phyloP scores from a whole-genome alignment of 2,329 filamentous ascomycete genomes.

The Pleurostoma richardsiae region DNA sequence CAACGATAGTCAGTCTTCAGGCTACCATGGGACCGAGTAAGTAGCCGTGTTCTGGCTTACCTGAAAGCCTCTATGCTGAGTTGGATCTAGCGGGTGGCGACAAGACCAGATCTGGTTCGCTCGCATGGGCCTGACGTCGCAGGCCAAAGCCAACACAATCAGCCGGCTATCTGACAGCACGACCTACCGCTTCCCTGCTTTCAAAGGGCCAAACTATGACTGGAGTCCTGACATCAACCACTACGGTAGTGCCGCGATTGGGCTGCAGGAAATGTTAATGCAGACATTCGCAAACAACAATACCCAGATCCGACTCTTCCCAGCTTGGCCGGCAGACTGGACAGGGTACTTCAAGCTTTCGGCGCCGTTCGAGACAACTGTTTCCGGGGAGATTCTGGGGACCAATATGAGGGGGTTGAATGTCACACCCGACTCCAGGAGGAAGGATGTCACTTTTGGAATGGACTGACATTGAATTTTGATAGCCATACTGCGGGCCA shows the following conservation, averaged over 20 bases:
- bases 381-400: not conserved
- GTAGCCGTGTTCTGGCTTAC: no score
- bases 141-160: not conserved
- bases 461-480: no score
- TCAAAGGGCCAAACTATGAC: not conserved
- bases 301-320: not conserved
- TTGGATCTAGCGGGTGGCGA: not conserved
- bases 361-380: not conserved
- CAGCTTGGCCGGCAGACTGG: not conserved
- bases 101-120: conserved; percentile 4
- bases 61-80: no score
- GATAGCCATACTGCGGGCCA: no score
- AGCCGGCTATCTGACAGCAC: not conserved
- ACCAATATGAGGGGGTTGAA: no score
- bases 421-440: no score
- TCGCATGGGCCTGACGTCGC: not conserved
- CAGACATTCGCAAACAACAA: not conserved
- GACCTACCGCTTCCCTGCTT: not conserved
- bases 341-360: not conserved
- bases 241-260: not conserved
- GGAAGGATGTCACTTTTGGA: no score
- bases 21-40: conserved; percentile 1
- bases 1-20: conserved; percentile 1
- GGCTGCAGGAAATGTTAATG: not conserved
- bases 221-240: not conserved